phyloP scores from a whole-genome alignment of 176 grass and related monocot genomes.

The Rhynchospora breviuscula region DNA sequence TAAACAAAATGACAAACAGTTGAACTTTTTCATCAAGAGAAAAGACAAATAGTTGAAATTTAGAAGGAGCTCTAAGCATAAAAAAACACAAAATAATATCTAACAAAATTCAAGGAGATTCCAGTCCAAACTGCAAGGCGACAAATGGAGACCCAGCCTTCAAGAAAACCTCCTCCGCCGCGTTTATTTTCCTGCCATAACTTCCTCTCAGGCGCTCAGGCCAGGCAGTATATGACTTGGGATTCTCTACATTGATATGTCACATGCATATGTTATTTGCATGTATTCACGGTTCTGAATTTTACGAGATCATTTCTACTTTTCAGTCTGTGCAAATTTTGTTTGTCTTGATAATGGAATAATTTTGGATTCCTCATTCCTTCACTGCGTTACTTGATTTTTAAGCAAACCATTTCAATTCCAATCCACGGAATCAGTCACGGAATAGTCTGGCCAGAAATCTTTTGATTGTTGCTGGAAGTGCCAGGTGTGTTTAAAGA shows the following conservation, averaged over 20 bases:
- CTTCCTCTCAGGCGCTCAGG: not conserved
- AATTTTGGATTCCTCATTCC: too few species aligned
- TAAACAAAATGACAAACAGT: not conserved
- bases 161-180: slow-evolving; percentile 3
- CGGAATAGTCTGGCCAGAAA: too few species aligned
- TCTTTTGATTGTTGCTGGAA: too few species aligned
- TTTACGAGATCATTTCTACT: not conserved
- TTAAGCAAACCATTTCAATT: too few species aligned
- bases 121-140: not conserved
- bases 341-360: not conserved
- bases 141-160: slow-evolving; percentile 1
- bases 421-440: too few species aligned
- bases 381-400: too few species aligned
- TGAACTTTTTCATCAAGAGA: not conserved
- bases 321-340: not conserved
- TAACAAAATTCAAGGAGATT: not conserved
- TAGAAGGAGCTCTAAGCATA: not conserved
- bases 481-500: too few species aligned
- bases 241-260: not conserved
- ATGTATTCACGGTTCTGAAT: not conserved
- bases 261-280: not conserved
- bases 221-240: not conserved
- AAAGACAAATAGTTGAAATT: slow-evolving; percentile 7
- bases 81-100: not conserved
- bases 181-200: not conserved